A percentile compares a stretch with the other conserved stretches of the same genome.
These are phyloP conservation scores for Polytrichum formosum DNA, from an alignment of 225 moss, liverwort and hornwort species.

Conservation along the genomic window DNA sequence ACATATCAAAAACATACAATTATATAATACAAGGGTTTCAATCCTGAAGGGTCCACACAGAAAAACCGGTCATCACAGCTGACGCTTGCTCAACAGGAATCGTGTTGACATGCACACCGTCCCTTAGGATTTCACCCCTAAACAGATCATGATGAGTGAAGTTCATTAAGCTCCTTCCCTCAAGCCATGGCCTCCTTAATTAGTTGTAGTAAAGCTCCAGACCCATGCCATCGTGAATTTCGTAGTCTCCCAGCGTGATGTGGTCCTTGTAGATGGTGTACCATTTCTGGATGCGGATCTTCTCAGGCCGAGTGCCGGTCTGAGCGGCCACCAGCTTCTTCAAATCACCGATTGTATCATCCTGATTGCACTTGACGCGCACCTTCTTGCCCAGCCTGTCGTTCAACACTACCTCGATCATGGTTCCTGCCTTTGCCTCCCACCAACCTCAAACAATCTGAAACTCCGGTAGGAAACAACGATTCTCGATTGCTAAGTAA, in stretches of 20 bases:
- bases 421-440: conserved; percentile 45
- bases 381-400: conserved; percentile 86
- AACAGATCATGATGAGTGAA: no score
- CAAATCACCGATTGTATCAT: conserved; percentile 78
- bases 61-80: no score
- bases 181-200: conserved; percentile 2
- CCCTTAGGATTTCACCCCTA: no score
- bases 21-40: no score
- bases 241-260: conserved; percentile 72
- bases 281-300: conserved; percentile 90
- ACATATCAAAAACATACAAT: no score
- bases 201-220: conserved; percentile 82
- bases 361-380: conserved; percentile 79
- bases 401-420: conserved; percentile 94
- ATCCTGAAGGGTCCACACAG: no score
- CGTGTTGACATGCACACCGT: no score
- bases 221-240: conserved; percentile 85
- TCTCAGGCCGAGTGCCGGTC: conserved; percentile 82
- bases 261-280: conserved; percentile 85
- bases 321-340: conserved; percentile 90
- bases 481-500: no score
- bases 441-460: conserved; percentile 22
- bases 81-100: no score
- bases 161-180: no score
- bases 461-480: no score